These are phyloP conservation scores for Aspergillus tanneri DNA, from an alignment of 2,329 filamentous ascomycete species.

Conservation along the genomic window DNA sequence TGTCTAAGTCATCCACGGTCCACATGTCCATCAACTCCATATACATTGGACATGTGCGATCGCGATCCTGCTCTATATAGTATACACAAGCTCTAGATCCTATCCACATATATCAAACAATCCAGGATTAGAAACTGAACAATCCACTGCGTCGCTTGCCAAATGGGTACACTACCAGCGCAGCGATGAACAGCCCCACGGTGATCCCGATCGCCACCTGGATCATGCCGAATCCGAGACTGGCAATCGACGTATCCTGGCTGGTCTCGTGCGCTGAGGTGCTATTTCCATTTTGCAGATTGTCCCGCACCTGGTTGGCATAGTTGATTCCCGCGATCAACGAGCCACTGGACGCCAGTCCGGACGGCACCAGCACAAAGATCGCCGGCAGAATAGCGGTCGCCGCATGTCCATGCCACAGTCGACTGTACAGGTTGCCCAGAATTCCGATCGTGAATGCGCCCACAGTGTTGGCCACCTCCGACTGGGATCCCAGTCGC, in stretches of 20 bases:
- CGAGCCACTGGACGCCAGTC: constrained; percentile 56
- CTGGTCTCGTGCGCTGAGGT: constrained; percentile 7
- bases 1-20: no score
- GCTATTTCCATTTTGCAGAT: constrained; percentile 13
- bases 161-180: constrained; percentile 41
- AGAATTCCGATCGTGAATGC: constrained; percentile 73
- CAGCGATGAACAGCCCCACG: constrained; percentile 42
- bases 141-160: constrained; percentile 42
- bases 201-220: constrained; percentile 44
- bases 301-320: constrained; percentile 52
- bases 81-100: neutral
- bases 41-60: no score
- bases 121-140: constrained; percentile 33
- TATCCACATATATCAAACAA: neutral
- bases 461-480: constrained; percentile 73
- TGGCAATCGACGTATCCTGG: constrained; percentile 25
- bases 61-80: neutral
- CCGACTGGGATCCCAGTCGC: constrained; percentile 67
- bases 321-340: constrained; percentile 55
- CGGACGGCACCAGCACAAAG: constrained; percentile 65
- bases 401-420: constrained; percentile 72
- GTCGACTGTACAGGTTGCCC: constrained; percentile 72
- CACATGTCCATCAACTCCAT: no score
- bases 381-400: constrained; percentile 83
- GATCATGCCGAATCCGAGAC: constrained; percentile 43